Evolutionary conservation across 257 asterid species (phyloP).

Genomic region (Ocimum tenuiflorum): DNA sequence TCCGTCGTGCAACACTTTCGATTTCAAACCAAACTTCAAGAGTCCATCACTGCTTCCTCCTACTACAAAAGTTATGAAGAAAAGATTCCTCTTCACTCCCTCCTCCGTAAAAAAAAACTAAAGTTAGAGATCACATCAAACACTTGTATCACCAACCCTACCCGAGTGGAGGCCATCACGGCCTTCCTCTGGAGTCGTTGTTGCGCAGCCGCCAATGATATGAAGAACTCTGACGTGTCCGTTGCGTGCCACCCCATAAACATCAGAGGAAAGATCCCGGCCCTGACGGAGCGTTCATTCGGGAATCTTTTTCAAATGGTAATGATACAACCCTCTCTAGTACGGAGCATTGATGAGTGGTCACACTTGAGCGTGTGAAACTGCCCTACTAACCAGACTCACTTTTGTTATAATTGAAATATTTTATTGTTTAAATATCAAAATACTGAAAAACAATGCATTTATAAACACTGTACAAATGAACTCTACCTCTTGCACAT

Average conservation of each 20-base stretch:
- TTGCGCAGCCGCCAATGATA: constrained; percentile 23
- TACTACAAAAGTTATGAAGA: constrained; percentile 4
- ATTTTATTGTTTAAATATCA: no score
- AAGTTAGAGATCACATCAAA: background rate
- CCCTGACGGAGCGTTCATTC: constrained; percentile 36
- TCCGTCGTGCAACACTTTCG: constrained; percentile 37
- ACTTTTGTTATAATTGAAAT: no score
- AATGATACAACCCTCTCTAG: no score
- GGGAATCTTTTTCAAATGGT: constrained; percentile 57
- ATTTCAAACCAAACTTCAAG: constrained; percentile 22
- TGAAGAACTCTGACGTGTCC: constrained; percentile 5
- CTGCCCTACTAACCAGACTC: no score
- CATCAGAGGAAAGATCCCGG: constrained; percentile 36
- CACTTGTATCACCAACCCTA: constrained; percentile 15
- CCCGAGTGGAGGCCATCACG: constrained; percentile 41
- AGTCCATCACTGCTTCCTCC: constrained; percentile 26
- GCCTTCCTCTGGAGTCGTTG: constrained; percentile 44
- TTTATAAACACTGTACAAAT: no score
- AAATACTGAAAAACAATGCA: no score
- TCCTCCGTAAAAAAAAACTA: constrained; percentile 17
- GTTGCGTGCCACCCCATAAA: constrained; percentile 42
- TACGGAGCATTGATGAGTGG: no score
- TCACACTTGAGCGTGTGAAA: no score
- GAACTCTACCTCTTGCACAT: no score
- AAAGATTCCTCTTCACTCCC: constrained; percentile 34